Conservation (phyloP, 768 basidiomycete genomes). For the Coprinellus micaceus region DNA sequence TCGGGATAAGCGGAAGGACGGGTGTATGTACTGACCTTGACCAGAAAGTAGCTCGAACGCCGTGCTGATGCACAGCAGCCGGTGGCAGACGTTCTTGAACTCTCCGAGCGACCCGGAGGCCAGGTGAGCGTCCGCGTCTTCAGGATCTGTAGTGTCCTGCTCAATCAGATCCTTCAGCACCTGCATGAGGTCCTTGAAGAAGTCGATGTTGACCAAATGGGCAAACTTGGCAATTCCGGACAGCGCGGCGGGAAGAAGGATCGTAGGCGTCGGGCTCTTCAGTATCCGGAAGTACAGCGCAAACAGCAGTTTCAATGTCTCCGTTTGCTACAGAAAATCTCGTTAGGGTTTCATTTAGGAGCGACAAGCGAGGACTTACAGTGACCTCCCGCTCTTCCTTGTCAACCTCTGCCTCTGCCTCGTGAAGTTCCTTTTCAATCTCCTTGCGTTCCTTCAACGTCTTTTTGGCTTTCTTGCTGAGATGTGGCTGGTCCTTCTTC, state of each 20-base stretch:
- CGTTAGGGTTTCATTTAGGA: slow-evolving; percentile 4
- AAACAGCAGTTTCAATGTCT: slow-evolving; percentile 95
- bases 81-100: slow-evolving; percentile 47
- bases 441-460: slow-evolving; percentile 82
- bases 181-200: slow-evolving; percentile 92
- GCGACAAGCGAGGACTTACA: slow-evolving; percentile 47
- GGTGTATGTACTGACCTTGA: slow-evolving; percentile 59
- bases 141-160: slow-evolving; percentile 36
- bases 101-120: slow-evolving; percentile 11
- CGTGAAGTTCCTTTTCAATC: slow-evolving; percentile 87
- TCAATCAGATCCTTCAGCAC: slow-evolving; percentile 77
- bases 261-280: slow-evolving; percentile 76
- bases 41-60: slow-evolving; percentile 97
- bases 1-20: background rate
- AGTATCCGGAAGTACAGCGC: slow-evolving; percentile 95
- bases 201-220: slow-evolving; percentile 96
- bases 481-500: slow-evolving; percentile 59
- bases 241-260: slow-evolving; percentile 81
- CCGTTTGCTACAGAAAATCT: slow-evolving; percentile 70
- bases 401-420: slow-evolving; percentile 92
- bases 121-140: slow-evolving; percentile 19
- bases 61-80: slow-evolving; percentile 84
- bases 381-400: slow-evolving; percentile 81
- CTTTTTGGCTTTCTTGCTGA: slow-evolving; percentile 92
- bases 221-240: slow-evolving; percentile 91